Evolutionary conservation across 2,329 filamentous ascomycete species (phyloP).

Genomic region (Didymella exigua): DNA sequence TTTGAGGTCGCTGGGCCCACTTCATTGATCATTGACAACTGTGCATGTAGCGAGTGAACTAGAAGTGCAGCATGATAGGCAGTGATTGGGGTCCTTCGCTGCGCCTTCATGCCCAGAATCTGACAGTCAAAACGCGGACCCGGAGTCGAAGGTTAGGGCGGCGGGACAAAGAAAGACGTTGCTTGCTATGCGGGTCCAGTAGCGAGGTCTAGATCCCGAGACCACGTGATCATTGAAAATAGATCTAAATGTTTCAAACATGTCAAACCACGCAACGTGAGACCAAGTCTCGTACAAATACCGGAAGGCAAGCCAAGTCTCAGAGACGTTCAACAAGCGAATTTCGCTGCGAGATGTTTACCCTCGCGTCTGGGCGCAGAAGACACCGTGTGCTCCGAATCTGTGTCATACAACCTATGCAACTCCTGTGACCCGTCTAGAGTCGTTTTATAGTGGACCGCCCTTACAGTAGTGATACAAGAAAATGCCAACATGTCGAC

Average conservation of each 20-base stretch:
- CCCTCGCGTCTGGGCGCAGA: background rate
- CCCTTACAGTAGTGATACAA: slow-evolving; percentile 15
- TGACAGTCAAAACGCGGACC: background rate
- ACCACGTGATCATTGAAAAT: slow-evolving; percentile 1
- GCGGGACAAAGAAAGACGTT: slow-evolving; percentile 5
- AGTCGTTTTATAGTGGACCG: background rate
- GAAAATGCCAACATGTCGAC: slow-evolving; percentile 1
- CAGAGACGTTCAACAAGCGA: background rate
- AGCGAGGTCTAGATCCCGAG: background rate
- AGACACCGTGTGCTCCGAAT: background rate
- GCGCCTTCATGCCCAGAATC: background rate
- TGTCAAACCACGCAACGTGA: background rate
- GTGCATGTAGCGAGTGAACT: too few relatives aligned
- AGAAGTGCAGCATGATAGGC: background rate
- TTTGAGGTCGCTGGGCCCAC: too few relatives aligned
- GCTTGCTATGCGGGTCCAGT: background rate
- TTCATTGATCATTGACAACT: too few relatives aligned
- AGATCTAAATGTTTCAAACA: slow-evolving; percentile 3
- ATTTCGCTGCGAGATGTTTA: background rate
- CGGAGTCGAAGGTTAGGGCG: background rate
- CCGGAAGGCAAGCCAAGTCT: background rate
- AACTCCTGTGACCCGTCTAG: slow-evolving; percentile 1
- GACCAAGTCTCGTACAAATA: background rate
- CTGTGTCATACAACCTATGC: slow-evolving; percentile 1
- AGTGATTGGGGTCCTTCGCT: background rate